A percentile compares a stretch with the other conserved stretches of the same genome.
phyloP scores from a whole-genome alignment of 2,329 filamentous ascomycete genomes.

The Lecanicillium sp. region DNA sequence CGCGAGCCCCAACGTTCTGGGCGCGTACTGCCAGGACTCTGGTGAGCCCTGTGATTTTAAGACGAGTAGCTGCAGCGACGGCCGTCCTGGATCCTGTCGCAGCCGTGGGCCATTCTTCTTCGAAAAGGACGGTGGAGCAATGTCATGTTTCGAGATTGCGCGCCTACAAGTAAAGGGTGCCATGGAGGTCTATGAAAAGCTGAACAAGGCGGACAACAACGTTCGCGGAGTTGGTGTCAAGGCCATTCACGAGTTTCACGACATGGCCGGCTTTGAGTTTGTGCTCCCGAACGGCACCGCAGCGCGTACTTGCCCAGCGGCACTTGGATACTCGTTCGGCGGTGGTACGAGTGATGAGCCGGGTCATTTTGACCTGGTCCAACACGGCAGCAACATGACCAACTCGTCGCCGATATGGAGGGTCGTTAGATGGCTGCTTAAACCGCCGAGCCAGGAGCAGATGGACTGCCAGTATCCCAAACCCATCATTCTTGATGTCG shows the following conservation, averaged over 20 bases:
- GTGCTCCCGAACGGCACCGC: constrained; percentile 62
- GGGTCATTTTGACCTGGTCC: constrained; percentile 83
- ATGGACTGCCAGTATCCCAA: constrained; percentile 72
- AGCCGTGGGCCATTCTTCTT: constrained; percentile 63
- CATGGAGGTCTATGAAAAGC: constrained; percentile 40
- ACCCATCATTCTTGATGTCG: constrained; percentile 79
- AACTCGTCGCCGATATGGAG: constrained; percentile 72
- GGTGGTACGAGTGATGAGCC: constrained; percentile 87
- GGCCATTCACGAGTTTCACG: constrained; percentile 73
- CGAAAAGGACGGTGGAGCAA: constrained; percentile 60
- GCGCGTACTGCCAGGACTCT: constrained; percentile 80
- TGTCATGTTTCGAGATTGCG: constrained; percentile 73
- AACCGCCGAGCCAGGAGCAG: constrained; percentile 63
- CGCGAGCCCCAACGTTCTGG: constrained; percentile 76
- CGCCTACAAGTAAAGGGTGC: constrained; percentile 60
- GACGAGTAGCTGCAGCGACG: constrained; percentile 71
- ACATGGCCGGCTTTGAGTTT: constrained; percentile 71
- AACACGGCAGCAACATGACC: constrained; percentile 66
- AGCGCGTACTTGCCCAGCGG: constrained; percentile 74
- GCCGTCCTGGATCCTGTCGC: constrained; percentile 61
- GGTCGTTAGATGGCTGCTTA: constrained; percentile 63
- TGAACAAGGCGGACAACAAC: constrained; percentile 40
- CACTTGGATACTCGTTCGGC: constrained; percentile 83
- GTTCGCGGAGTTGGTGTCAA: constrained; percentile 62
- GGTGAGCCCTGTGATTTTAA: constrained; percentile 62